Evolutionary conservation across 179 eudicot species (phyloP), one percentile per base, ranked within the genome.

Genomic region (Beta corolliflora): DNA sequence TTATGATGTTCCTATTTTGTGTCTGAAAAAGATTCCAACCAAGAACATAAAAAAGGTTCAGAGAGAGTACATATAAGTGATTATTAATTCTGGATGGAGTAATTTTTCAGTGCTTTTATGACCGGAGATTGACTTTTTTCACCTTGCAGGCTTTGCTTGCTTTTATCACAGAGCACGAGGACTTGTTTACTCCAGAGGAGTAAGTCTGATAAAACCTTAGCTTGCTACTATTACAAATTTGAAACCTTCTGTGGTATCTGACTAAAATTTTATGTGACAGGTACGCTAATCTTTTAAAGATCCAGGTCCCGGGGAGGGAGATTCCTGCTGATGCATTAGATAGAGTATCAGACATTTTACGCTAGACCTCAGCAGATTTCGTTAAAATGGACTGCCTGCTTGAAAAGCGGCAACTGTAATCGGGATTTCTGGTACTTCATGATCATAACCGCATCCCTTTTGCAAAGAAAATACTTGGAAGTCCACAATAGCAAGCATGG

Each of bases 261-360:
- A 85, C 79, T 45, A 21, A 19, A 77, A 73, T 44, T 59, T n/a
- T 60, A 23, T 48, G 82, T 77, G 71, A 56, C 89, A 95, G 99
- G 90, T 95, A 96, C 53, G 52, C 77, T 66, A 91, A 82, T 91
- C 97, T 96, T 79, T 78, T 94, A 70, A 91, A 91, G 85, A 88
- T 91, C 63, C 86, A 89, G 68, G 98, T 96, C 84, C 98, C 97
- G 7, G 99, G 99, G 50, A 89, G 99, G 83, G 99, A 96, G n/a
- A 92, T 96, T 69, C 99, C 99, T 2, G 79, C 81, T 9, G 98
- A 94, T 82, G 93, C 98, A 68, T 86, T 84, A 19, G 94, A 85
- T 54, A 87, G 97, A 73, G 83, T 94, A 79, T 76, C 88, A 1
- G 92, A 96, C 66, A 86, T 94, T 87, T 77, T 94, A 83, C 78